phyloP scores from a whole-genome alignment of 331 rosid species.

The Pyrus hybrid region DNA sequence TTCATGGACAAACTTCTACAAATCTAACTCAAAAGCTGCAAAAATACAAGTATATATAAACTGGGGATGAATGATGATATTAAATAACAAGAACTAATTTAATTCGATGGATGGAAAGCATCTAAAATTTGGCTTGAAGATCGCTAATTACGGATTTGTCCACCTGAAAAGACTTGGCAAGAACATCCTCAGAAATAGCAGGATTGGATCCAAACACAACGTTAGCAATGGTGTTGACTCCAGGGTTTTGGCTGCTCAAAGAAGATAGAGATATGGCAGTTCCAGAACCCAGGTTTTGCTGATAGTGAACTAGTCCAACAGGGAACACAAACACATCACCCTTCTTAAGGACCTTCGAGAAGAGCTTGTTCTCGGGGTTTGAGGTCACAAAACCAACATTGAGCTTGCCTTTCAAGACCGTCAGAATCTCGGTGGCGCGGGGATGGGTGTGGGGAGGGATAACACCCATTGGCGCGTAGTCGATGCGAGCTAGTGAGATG shows the following conservation, averaged over 20 bases:
- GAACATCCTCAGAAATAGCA: neutral
- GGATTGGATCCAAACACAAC: slow-evolving; percentile 25
- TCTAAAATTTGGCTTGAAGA: slow-evolving; percentile 19
- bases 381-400: slow-evolving; percentile 34
- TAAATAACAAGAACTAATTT: neutral
- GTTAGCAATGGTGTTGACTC: slow-evolving; percentile 22
- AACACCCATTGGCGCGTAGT: slow-evolving; percentile 20
- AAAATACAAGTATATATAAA: neutral
- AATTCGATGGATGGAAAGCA: neutral
- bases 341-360: slow-evolving; percentile 25
- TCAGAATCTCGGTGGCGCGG: slow-evolving; percentile 22
- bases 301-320: slow-evolving; percentile 26
- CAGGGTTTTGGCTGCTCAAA: slow-evolving; percentile 31
- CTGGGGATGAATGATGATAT: neutral
- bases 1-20: neutral
- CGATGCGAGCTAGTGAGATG: slow-evolving; percentile 27
- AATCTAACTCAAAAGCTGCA: neutral
- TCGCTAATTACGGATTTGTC: slow-evolving; percentile 2
- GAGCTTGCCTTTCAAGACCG: slow-evolving; percentile 28
- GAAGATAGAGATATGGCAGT: slow-evolving; percentile 16
- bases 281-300: slow-evolving; percentile 15
- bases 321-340: slow-evolving; percentile 39
- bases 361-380: slow-evolving; percentile 28
- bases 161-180: slow-evolving; percentile 23
- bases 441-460: slow-evolving; percentile 29